Evolutionary conservation across 768 basidiomycete species (phyloP).

Genomic region (Antrodiella citrinella): DNA sequence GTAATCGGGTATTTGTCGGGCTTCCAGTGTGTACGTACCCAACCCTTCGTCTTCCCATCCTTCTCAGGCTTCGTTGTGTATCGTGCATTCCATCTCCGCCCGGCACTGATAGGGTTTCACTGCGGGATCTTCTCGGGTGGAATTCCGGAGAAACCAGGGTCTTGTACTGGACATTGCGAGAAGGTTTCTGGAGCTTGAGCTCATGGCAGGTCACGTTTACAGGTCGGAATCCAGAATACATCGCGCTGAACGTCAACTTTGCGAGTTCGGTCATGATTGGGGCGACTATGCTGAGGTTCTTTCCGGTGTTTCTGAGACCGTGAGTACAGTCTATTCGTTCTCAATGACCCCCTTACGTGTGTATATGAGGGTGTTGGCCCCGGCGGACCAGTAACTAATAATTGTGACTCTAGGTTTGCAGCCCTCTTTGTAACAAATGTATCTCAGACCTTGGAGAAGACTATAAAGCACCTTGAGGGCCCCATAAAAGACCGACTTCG

Average conservation of each 20-base stretch:
- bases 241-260: conserved; percentile 28
- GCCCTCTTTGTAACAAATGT: not conserved
- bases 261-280: conserved; percentile 27
- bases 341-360: too few relatives aligned
- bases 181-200: too few relatives aligned
- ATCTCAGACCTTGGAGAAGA: not conserved
- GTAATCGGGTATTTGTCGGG: conserved; percentile 29
- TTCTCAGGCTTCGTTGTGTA: too few relatives aligned
- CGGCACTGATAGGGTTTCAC: not conserved
- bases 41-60: not conserved
- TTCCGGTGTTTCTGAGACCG: conserved; percentile 38
- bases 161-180: too few relatives aligned
- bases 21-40: conserved; percentile 26
- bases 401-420: not conserved
- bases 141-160: not conserved
- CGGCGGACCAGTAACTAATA: too few relatives aligned
- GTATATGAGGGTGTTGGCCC: too few relatives aligned
- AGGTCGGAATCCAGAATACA: conserved; percentile 37
- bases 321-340: conserved; percentile 17
- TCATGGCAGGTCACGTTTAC: too few relatives aligned
- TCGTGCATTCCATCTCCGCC: not conserved
- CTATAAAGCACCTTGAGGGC: not conserved
- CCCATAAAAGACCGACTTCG: not conserved
- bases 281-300: conserved; percentile 25
- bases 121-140: not conserved